Conservation (phyloP, 1,139 yeast species). For the Suhomyces ambrosiae region DNA sequence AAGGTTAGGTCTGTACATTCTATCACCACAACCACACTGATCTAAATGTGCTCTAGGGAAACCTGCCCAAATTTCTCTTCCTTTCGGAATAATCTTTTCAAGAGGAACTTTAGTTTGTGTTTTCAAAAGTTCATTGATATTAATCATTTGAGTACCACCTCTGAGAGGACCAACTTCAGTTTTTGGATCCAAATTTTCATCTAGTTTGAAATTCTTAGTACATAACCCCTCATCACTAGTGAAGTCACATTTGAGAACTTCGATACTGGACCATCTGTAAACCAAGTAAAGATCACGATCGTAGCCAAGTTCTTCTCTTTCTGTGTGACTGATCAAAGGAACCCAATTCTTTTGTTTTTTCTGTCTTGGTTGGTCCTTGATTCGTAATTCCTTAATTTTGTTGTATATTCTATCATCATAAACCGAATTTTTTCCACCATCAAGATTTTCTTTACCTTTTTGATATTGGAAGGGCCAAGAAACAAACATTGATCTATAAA, state of each 20-base stretch:
- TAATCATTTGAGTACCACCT: constrained; percentile 31
- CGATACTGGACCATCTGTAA: constrained; percentile 42
- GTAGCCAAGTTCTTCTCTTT: constrained; percentile 23
- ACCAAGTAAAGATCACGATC: constrained; percentile 37
- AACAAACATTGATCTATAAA: constrained; percentile 35
- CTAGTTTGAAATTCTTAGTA: constrained; percentile 24
- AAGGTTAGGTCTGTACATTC: constrained; percentile 30
- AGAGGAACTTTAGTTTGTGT: constrained; percentile 6
- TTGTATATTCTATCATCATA: constrained; percentile 25
- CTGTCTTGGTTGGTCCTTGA: constrained; percentile 26
- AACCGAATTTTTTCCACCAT: constrained; percentile 20
- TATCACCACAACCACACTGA: constrained; percentile 30
- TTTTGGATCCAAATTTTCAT: constrained; percentile 5
- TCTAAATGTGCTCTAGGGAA: constrained; percentile 29
- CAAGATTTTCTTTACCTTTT: constrained; percentile 34
- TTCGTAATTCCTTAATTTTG: constrained; percentile 30
- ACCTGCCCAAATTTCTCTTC: constrained; percentile 30
- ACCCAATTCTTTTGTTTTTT: constrained; percentile 48
- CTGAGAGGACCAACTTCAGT: constrained; percentile 24
- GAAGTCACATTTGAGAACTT: constrained; percentile 32
- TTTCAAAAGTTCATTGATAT: constrained; percentile 18
- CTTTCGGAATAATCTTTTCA: constrained; percentile 15
- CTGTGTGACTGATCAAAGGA: constrained; percentile 34
- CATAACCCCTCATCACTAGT: constrained; percentile 25
- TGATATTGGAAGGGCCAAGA: constrained; percentile 46